Evolutionary conservation across 1,139 yeast genomes (phyloP).

Genomic region (Saccharomyces hybrid): DNA sequence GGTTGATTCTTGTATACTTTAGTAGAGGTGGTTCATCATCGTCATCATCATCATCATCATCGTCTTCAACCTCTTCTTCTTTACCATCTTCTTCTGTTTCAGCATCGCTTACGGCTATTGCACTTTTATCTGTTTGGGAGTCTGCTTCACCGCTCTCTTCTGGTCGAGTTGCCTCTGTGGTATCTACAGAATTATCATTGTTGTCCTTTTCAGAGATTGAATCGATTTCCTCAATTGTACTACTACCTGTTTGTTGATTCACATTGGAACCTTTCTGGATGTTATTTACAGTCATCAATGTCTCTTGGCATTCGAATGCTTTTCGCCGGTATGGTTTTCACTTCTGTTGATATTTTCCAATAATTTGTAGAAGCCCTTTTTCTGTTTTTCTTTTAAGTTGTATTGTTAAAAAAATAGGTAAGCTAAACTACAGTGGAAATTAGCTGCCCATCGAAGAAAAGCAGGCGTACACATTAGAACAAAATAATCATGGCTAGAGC

Average conservation of each 20-base stretch:
- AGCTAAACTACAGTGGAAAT: background rate
- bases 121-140: background rate
- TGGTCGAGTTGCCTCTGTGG: background rate
- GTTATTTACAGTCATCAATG: background rate
- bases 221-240: background rate
- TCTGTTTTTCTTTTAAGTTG: background rate
- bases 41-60: constrained; percentile 34
- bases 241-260: background rate
- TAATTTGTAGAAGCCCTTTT: background rate
- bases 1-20: constrained; percentile 60
- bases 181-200: background rate
- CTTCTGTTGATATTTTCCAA: background rate
- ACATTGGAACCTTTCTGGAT: background rate
- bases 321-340: background rate
- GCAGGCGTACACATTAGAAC: background rate
- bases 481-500: constrained; percentile 30
- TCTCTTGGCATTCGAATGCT: background rate
- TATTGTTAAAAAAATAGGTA: background rate
- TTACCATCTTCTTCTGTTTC: constrained; percentile 4
- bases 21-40: constrained; percentile 61
- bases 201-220: background rate
- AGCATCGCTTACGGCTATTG: background rate
- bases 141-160: background rate
- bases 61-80: constrained; percentile 28
- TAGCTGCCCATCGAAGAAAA: background rate